Percentiles rank a stretch among this genome's conserved stretches.
These are phyloP conservation scores for Nymphaea colorata DNA, from an alignment of 164 flowering plant species.

Conservation along the genomic window DNA sequence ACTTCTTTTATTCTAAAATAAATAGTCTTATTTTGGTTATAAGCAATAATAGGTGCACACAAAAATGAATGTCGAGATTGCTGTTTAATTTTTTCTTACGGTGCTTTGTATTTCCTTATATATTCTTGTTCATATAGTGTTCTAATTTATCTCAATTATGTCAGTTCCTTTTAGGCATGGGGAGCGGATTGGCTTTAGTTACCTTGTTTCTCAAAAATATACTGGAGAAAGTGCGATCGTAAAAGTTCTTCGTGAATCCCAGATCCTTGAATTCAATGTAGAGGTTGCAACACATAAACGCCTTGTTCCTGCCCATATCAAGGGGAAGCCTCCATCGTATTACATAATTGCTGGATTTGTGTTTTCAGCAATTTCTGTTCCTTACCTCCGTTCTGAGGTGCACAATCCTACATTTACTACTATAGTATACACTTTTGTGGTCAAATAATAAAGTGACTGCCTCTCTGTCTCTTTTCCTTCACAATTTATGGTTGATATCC, in stretches of 20 bases:
- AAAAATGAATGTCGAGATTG: no score
- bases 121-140: background rate
- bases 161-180: conserved; percentile 95
- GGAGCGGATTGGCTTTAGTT: conserved; percentile 95
- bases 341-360: conserved; percentile 89
- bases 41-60: no score
- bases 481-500: no score
- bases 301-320: conserved; percentile 67
- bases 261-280: conserved; percentile 38
- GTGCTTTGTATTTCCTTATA: no score
- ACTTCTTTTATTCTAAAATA: no score
- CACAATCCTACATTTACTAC: no score
- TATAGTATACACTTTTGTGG: no score
- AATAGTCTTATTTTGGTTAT: no score
- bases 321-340: conserved; percentile 79
- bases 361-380: conserved; percentile 67
- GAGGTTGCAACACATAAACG: conserved; percentile 50
- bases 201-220: conserved; percentile 90
- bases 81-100: no score
- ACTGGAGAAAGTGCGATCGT: conserved; percentile 66
- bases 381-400: conserved; percentile 90
- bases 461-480: no score
- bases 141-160: background rate
- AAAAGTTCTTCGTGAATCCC: conserved; percentile 60
- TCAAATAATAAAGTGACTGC: no score